Base-by-base conservation (phyloP, 2,329 filamentous ascomycete genomes). In the Diaporthe ampelina region DNA sequence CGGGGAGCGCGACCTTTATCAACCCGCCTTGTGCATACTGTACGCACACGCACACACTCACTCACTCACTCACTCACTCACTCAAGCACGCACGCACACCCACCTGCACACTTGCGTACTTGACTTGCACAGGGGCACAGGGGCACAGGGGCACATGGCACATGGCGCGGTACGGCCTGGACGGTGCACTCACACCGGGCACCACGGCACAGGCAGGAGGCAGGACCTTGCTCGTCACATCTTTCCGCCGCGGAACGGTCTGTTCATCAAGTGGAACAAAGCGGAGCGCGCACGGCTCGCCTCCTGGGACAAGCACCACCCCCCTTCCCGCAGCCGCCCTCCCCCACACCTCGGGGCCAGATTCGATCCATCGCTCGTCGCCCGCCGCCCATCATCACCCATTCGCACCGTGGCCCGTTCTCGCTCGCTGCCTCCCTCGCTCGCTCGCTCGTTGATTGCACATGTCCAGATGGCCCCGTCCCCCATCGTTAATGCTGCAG, bases 291-390 rank as follows among this genome's bases (percentile, higher is more conserved):
- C 63, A 67, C 63, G 63, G 63, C 63, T 67, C 63, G 63, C 63
- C 63, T 52, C 29, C 29, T 67, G 63, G 43, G 52, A 67, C 63
- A 67, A 37, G 63, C 63, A 67, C 45, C 63, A n/a, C 21, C 45
- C 61, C 26, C 61, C 61, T 43, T 21, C 45, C 21, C 21, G 19
- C 37, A 9, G 26, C 43, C 32, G 45, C 17, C 56, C 45, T 37
- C n/a, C 57, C 35, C 69, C 54, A 72, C 54, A 63, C 59, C 21
- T 43, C 37, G 70, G 59, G 70, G 57, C 59, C 70, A 63, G 57
- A 56, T 72, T 72, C 57, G 70, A 72, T 72, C 57, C 73, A 74
- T 73, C 69, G 57, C 73, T 58, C 58, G 65, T 59, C 73, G 63
- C 70, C 73, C 67, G 37, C 15, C 37, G 37, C 37, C 37, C 37